These are phyloP conservation scores for Umbelopsis sp. DNA, from an alignment of 192 early-diverging fungal species.

Conservation along the genomic window DNA sequence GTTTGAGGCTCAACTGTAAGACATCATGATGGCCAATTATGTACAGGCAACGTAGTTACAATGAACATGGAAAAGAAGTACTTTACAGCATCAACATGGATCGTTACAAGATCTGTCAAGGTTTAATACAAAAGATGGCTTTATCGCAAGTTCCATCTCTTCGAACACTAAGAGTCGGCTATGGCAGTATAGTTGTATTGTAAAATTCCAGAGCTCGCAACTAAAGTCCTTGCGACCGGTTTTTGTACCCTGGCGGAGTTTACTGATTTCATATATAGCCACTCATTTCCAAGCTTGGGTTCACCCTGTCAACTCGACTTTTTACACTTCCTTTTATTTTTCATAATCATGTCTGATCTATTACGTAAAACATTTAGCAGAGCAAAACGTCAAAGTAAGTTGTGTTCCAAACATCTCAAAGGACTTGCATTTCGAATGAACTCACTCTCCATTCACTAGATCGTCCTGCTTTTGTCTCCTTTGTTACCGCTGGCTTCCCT, in stretches of 20 bases:
- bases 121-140: neutral
- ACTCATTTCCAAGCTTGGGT: neutral
- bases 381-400: slow-evolving; percentile 17
- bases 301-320: neutral
- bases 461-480: slow-evolving; percentile 89
- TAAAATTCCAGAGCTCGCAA: neutral
- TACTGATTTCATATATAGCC: neutral
- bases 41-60: too few species aligned
- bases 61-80: too few species aligned
- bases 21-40: too few species aligned
- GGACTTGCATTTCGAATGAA: neutral
- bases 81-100: too few species aligned
- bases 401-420: too few species aligned
- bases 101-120: neutral
- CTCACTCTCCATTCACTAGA: slow-evolving; percentile 38
- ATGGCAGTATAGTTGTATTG: neutral
- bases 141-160: slow-evolving; percentile 7
- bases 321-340: neutral
- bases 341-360: slow-evolving; percentile 15
- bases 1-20: too few species aligned
- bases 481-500: slow-evolving; percentile 93
- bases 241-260: slow-evolving; percentile 16
- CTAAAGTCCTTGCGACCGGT: slow-evolving; percentile 17
- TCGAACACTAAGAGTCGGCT: too few species aligned
- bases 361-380: slow-evolving; percentile 18